Percentiles rank a stretch among this genome's conserved stretches.
Evolutionary conservation across 2,329 filamentous ascomycete genomes (phyloP).

Genomic region (Fusarium fujikuroi): DNA sequence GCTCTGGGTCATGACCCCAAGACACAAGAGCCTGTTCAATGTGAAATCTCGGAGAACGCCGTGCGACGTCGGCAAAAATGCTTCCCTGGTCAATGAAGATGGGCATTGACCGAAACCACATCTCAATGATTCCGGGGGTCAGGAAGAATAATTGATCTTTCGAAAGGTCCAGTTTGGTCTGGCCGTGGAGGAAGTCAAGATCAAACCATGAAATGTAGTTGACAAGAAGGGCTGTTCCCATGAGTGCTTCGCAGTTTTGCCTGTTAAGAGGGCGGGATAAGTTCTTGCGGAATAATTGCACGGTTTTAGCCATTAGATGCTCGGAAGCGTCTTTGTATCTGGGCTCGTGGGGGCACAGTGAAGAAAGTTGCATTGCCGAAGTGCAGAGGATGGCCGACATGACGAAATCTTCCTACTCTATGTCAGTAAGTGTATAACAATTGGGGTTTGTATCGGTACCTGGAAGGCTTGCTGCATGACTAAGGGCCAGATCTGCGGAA

Average conservation of each 20-base stretch:
- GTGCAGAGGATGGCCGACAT: not conserved
- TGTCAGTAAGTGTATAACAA: not conserved
- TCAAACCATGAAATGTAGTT: not conserved
- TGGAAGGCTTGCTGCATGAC: not conserved
- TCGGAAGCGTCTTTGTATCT: not conserved
- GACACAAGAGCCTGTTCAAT: not conserved
- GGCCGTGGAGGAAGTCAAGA: not conserved
- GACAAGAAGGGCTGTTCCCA: not conserved
- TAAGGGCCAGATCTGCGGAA: not conserved
- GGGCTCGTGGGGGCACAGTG: fast-evolving
- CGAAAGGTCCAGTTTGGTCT: not conserved
- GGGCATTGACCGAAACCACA: not conserved
- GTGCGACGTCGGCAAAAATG: fast-evolving
- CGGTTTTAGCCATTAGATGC: not conserved
- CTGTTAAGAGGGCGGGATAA: not conserved
- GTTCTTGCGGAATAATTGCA: not conserved
- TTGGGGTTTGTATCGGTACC: not conserved
- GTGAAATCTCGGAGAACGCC: not conserved
- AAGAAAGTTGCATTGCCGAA: not conserved
- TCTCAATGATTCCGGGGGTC: fast-evolving
- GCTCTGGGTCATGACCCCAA: not conserved
- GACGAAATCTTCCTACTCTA: not conserved
- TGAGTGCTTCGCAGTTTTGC: not conserved
- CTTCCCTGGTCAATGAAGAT: not conserved
- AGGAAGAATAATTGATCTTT: not conserved